Evolutionary conservation across 2,329 filamentous ascomycete genomes (phyloP), one percentile per base, ranked within the genome.

Genomic region (Chaetothyriales sp.): DNA sequence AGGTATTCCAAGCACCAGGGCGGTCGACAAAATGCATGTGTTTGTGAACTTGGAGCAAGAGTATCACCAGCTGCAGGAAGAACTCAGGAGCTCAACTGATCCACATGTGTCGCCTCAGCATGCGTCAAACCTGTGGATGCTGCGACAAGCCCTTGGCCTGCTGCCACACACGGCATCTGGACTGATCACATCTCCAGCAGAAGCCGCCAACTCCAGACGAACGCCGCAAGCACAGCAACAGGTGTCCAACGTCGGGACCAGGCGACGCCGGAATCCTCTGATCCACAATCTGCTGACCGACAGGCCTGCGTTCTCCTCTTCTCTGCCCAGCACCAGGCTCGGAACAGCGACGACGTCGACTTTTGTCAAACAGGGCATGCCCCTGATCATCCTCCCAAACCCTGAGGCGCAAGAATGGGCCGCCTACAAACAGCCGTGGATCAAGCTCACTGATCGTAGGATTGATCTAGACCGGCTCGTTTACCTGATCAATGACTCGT

Each of bases 201-300:
- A 93, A 61, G 89, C 88, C 12, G 87, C 89, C 54, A 78, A 74
- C 53, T 78, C 75, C 32, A 59, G 59, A 20, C 55, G 60, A 36
- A 55, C 63, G 1, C 56, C 62, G 39, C 55, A 60, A 8, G 53
- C n/a, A n/a, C n/a, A 61, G 12, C 53, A 63, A 22, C 66, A 68
- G 49, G 56, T 65, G 7, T 68, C 71, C 5, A 72, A 73, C 47
- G 72, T 79, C 52, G 71, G 71, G 51, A 79, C 76, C 49, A 73
- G 76, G 65, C 70, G 75, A 66, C 76, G 79, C 51, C 78, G 78
- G 61, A 98, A 98, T 60, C 88, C 89, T 0, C 72, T 98, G 1
- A 92, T 98, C 45, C 88, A 98, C 67, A 96, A 95, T 61, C 78
- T 98, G 1, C 76, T 98, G 8, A 98, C 92, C 1, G 92, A 98